Conservation (phyloP, 768 basidiomycete species). For the Lanmaoa rubissima region DNA sequence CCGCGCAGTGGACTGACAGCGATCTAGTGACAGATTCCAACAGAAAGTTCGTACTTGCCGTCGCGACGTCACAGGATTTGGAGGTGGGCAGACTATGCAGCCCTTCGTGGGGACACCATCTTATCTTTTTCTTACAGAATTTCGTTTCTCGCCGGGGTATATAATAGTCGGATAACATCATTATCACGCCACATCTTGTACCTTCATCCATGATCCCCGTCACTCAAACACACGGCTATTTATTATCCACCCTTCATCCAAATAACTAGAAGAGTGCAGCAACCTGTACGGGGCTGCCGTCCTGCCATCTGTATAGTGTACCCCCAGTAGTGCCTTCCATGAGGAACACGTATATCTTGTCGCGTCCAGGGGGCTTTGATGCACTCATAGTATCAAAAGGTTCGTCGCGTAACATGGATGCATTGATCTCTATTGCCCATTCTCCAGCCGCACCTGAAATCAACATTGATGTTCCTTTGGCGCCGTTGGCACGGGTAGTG, state of each 20-base stretch:
- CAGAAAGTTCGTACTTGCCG: conserved; percentile 80
- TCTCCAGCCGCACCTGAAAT: neutral
- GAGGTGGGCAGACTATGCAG: conserved; percentile 32
- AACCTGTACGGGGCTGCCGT: neutral
- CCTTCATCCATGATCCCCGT: neutral
- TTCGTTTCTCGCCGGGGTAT: conserved; percentile 31
- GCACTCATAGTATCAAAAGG: neutral
- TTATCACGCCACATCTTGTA: neutral
- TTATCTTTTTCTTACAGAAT: conserved; percentile 17
- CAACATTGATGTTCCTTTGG: neutral
- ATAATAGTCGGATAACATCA: conserved; percentile 9
- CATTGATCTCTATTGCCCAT: neutral
- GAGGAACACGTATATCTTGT: neutral
- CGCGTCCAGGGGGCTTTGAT: neutral
- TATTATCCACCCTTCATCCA: neutral
- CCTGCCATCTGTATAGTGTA: neutral
- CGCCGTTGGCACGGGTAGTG: neutral
- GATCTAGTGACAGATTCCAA: conserved; percentile 73
- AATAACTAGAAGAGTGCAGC: neutral
- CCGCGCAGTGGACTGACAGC: neutral
- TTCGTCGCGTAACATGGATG: neutral
- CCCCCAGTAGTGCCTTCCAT: neutral
- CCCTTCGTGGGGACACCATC: neutral
- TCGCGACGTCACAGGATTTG: conserved; percentile 76
- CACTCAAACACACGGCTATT: neutral